phyloP scores from a whole-genome alignment of 768 basidiomycete species.

The Xerocomellus amylosporus region DNA sequence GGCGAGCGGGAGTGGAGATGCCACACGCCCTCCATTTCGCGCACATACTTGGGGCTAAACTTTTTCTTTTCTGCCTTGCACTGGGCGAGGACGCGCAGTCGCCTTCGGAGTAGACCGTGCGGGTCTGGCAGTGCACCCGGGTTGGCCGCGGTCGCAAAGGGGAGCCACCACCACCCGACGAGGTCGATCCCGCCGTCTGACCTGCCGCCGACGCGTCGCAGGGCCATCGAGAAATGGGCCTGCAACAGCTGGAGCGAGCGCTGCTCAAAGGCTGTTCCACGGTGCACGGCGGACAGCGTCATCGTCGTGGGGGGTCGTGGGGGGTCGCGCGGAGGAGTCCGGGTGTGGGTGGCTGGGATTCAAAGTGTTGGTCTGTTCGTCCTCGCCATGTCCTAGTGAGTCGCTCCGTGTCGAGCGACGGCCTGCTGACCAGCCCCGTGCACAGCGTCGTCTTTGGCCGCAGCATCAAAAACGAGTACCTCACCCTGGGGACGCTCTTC shows the following conservation, averaged over 20 bases:
- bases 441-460: conserved; percentile 74
- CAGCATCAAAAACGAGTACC: conserved; percentile 77
- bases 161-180: conserved; percentile 93
- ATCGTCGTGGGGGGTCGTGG: conserved; percentile 12
- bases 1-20: conserved; percentile 30
- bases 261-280: conserved; percentile 74
- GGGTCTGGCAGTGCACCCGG: conserved; percentile 15
- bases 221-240: conserved; percentile 71
- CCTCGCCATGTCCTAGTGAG: conserved; percentile 45
- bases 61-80: conserved; percentile 91
- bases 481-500: conserved; percentile 65
- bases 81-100: conserved; percentile 78
- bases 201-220: conserved; percentile 77
- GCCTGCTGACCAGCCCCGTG: conserved; percentile 1
- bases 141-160: conserved; percentile 22
- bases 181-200: conserved; percentile 90
- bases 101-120: conserved; percentile 34
- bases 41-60: conserved; percentile 72
- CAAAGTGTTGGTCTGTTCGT: neutral
- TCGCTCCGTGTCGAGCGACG: neutral
- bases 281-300: conserved; percentile 53
- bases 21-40: conserved; percentile 90
- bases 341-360: neutral
- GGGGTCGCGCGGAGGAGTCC: conserved; percentile 27
- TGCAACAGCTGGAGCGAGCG: conserved; percentile 62